Evolutionary conservation across 2,329 filamentous ascomycete species (phyloP).

Genomic region (Curvularia sp.): DNA sequence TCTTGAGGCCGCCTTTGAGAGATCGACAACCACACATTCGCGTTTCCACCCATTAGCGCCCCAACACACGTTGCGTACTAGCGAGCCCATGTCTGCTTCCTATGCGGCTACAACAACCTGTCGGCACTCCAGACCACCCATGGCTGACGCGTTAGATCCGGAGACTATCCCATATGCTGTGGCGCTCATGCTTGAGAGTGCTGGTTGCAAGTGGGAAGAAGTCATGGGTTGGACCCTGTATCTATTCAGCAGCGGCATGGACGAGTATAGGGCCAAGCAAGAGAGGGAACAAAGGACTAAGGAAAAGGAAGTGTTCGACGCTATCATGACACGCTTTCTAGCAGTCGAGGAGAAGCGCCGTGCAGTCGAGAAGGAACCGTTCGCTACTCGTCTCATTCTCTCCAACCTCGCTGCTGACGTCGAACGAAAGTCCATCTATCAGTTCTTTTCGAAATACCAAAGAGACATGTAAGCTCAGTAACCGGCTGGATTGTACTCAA

Average conservation of each 20-base stretch:
- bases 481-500: no score
- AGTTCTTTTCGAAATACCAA: slow-evolving; percentile 23
- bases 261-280: slow-evolving; percentile 15
- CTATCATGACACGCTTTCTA: slow-evolving; percentile 17
- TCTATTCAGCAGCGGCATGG: slow-evolving; percentile 19
- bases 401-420: slow-evolving; percentile 39
- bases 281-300: slow-evolving; percentile 17
- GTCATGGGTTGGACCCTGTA: slow-evolving; percentile 21
- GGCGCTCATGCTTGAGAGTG: slow-evolving; percentile 24
- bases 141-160: not conserved
- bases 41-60: not conserved
- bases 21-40: not conserved
- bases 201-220: slow-evolving; percentile 18
- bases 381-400: slow-evolving; percentile 29
- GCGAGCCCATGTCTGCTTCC: not conserved
- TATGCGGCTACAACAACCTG: not conserved
- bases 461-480: slow-evolving; percentile 27
- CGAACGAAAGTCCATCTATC: slow-evolving; percentile 23
- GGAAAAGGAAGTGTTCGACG: slow-evolving; percentile 18
- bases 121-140: not conserved
- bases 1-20: slow-evolving; percentile 7
- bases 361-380: slow-evolving; percentile 13
- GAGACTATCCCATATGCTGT: slow-evolving; percentile 11
- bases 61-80: not conserved
- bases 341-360: slow-evolving; percentile 16